Evolutionary conservation across 768 basidiomycete genomes (phyloP), one percentile per base, ranked within the genome.

Genomic region (Pisolithus marmoratus): DNA sequence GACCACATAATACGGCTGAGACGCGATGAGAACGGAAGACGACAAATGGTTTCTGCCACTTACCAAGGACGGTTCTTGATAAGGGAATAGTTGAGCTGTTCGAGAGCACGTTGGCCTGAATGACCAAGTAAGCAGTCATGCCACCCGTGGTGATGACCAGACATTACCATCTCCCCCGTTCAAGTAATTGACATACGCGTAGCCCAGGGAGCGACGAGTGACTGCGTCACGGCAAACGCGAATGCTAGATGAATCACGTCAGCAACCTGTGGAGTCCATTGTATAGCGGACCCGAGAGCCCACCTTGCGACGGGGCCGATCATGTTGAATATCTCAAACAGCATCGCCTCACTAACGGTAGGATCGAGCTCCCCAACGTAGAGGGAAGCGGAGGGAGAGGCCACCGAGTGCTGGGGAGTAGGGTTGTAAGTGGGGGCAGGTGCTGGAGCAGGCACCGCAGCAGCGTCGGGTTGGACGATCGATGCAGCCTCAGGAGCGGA

Each of bases 281-380:
- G 12, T 12, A n/a, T 5, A 1, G 36, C 45, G n/a, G n/a, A n/a
- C n/a, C n/a, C 0, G 26, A 55, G 43, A 31, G 71, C 85, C 57
- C 58, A 91, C 93, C 92, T 94, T 42, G 94, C 94, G 58, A 99
- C 96, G 46, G 95, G 96, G 48, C 96, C 96, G 72, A 98, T 93
- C 91, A 98, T 95, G 71, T 96, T 96, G 80, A 99, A 99, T 70
- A 99, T 98, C 78, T 99, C 96, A 68, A 98, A 99, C 50, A 99
- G 83, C 93, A 97, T 97, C 52, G 96, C 95, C 79, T 99, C 96
- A 36, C 94, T 91, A 73, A 99, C 96, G 58, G 90, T 88, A 63
- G 90, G 86, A 74, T 98, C 96, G 60, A 99, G 87, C 76, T 99
- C 96, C 54, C 96, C 96, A 57, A 99, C 96, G 74, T 99, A 99